Base-by-base conservation (phyloP, 2,329 filamentous ascomycete species). In the Bipolaris gigantea region DNA sequence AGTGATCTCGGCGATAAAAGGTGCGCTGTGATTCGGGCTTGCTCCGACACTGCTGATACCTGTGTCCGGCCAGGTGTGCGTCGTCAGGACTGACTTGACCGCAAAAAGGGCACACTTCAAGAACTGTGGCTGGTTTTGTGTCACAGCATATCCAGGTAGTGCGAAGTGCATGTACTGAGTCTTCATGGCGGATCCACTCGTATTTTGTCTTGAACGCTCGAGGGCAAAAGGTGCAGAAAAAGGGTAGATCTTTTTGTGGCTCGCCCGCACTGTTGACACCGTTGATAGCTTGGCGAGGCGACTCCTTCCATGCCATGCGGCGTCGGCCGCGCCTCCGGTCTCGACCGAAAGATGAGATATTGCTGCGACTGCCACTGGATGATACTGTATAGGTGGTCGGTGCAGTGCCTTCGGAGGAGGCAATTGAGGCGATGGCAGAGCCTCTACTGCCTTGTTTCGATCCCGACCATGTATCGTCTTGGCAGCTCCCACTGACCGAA, bases 101-200 rank as follows among this genome's bases (percentile, higher is more conserved):
- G 43, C 70, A 73, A 35, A 74, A 72, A 1, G 69, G 69, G 41
- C 70, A 73, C 2, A 60, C 63, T 21, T 62, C 55, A n/a, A 73
- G 56, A 4, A 59, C 50, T 13, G 59, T 44, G 10, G 51, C 41
- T 39, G 53, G 58, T 33, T 68, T 73, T 1, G 56, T 65, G 48
- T 70, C 65, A 50, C 70, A 73, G 53, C 70, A 74, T 16, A 73
- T 71, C 70, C 70, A 74, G 4, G 71, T 74, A 5, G 70, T 74
- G 11, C 70, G 67, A n/a, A 73, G 66, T 11, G 69, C 71, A 41
- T 74, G 71, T 4, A 73, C 70, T 1, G 70, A 73, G 40, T 74
- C 70, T 53, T 73, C 71, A 36, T 74, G 71, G 6, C 71, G 65
- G n/a, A 71, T 61, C 71, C 71, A 74, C 54, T 73, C 69, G 41